A percentile compares a stretch with the other conserved stretches of the same genome.
Conservation (phyloP, 352 stramenopile species). For the Phytopythium helicoides region DNA sequence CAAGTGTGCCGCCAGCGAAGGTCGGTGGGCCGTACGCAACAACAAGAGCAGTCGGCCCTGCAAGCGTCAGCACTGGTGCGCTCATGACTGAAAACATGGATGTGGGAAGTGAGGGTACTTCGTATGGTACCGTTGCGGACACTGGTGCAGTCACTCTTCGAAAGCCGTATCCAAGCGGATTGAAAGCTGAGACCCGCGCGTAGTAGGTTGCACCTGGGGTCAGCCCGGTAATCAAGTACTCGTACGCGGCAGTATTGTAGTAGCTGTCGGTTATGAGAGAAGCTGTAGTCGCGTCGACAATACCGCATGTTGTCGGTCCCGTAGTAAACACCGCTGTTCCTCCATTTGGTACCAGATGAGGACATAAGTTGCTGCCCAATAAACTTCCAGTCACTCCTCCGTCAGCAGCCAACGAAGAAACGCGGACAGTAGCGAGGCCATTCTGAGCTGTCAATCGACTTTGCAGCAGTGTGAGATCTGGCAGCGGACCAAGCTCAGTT, state of each 20-base stretch:
- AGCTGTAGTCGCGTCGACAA: not conserved
- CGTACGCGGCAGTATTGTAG: conserved; percentile 29
- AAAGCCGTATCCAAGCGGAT: conserved; percentile 60
- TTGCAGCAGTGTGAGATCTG: conserved; percentile 36
- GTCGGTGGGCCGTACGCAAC: conserved; percentile 76
- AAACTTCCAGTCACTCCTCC: conserved; percentile 20
- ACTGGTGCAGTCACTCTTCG: conserved; percentile 52
- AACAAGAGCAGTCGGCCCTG: conserved; percentile 61
- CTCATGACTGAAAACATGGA: conserved; percentile 66
- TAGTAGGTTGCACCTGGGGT: conserved; percentile 62
- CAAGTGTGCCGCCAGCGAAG: conserved; percentile 83
- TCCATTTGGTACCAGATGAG: conserved; percentile 10
- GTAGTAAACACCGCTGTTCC: conserved; percentile 14
- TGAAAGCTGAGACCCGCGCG: conserved; percentile 65
- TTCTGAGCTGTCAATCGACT: conserved; percentile 44
- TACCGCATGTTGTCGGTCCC: not conserved
- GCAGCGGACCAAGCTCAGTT: conserved; percentile 57
- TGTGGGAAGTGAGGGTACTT: conserved; percentile 40
- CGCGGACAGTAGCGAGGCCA: conserved; percentile 31
- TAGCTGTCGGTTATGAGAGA: conserved; percentile 7
- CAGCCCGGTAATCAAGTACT: conserved; percentile 56
- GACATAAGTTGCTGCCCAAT: conserved; percentile 48
- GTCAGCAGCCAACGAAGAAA: conserved; percentile 29
- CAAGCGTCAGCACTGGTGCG: conserved; percentile 62
- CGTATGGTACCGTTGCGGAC: conserved; percentile 64